Conservation (phyloP, 345 rosid species). For the Eucalyptus caleyi region DNA sequence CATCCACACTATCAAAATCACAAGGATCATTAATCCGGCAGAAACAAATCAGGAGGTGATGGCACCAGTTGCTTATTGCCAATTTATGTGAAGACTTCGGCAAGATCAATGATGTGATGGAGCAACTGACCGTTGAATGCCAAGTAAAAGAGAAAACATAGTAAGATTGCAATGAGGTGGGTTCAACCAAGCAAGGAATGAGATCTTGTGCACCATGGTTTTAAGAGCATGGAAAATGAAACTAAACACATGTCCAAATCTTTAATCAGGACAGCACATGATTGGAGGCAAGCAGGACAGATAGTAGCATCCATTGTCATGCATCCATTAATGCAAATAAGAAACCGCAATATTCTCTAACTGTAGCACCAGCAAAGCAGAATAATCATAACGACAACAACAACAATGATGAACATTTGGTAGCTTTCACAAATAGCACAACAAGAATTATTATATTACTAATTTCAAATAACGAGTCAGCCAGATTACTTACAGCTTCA, state of each 20-base stretch:
- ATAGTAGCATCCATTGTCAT: background rate
- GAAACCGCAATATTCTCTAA: background rate
- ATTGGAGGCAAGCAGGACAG: background rate
- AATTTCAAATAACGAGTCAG: background rate
- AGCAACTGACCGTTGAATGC: background rate
- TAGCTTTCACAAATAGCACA: background rate
- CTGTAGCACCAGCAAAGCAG: background rate
- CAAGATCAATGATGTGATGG: background rate
- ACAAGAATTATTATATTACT: background rate
- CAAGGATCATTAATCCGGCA: background rate
- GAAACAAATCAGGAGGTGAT: background rate
- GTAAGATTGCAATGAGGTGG: background rate
- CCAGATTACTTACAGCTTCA: slow-evolving; percentile 12
- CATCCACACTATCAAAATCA: background rate
- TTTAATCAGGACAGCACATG: background rate
- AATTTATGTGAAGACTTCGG: background rate
- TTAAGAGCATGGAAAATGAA: background rate
- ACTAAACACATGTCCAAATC: background rate
- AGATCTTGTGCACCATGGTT: background rate
- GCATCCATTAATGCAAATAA: background rate
- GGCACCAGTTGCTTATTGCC: background rate
- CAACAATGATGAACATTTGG: background rate
- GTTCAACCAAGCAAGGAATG: background rate
- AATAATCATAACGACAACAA: background rate
- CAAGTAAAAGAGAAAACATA: background rate